These are phyloP conservation scores for Leccinum variicolor DNA, from an alignment of 768 basidiomycete genomes.

Conservation along the genomic window DNA sequence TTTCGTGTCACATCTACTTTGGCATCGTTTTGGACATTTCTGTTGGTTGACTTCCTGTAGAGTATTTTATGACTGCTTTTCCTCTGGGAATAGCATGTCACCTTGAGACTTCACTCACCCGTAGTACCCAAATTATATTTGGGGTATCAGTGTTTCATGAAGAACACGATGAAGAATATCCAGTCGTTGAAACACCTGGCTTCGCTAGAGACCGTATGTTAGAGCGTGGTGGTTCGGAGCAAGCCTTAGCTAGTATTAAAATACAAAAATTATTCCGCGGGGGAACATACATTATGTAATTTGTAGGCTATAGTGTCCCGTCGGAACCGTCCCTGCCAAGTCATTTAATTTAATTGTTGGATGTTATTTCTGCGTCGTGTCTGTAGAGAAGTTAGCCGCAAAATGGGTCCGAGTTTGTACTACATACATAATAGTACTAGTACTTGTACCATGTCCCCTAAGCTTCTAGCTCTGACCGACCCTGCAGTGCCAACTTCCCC, in stretches of 20 bases:
- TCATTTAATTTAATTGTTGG: not conserved
- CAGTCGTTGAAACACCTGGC: not conserved
- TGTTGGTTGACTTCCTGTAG: not conserved
- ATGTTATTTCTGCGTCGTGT: not conserved
- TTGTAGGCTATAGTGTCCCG: not conserved
- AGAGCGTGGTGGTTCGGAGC: too few species aligned
- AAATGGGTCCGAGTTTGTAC: constrained; percentile 2
- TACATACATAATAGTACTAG: too few species aligned
- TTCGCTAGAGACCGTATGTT: not conserved
- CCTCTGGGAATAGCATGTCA: too few species aligned
- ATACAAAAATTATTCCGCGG: too few species aligned
- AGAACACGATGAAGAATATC: not conserved
- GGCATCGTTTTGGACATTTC: not conserved
- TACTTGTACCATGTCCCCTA: constrained; percentile 2
- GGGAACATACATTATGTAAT: too few species aligned
- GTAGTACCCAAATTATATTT: too few species aligned
- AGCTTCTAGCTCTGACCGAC: not conserved
- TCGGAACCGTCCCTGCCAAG: not conserved
- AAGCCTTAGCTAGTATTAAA: too few species aligned
- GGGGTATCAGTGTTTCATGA: too few species aligned
- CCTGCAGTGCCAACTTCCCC: not conserved
- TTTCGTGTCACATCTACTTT: not conserved
- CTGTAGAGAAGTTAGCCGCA: not conserved
- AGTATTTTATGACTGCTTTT: not conserved
- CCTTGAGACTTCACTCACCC: not conserved